A percentile compares a stretch with the other conserved stretches of the same genome.
Conservation (phyloP, 2,329 filamentous ascomycete genomes). For the Stachybotrys elegans region DNA sequence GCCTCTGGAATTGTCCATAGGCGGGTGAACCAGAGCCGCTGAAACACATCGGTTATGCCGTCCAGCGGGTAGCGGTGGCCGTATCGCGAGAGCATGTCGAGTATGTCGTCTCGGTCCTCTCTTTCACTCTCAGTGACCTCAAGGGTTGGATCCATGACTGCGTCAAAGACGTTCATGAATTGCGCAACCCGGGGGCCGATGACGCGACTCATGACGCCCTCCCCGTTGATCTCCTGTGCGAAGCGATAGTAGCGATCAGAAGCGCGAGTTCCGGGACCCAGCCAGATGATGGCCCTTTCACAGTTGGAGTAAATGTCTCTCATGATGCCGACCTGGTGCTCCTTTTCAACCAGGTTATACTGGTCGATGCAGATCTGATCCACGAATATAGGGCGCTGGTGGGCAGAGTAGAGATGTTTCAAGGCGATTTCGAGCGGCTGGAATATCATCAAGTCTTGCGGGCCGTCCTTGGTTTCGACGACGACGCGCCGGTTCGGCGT, state of each 20-base stretch:
- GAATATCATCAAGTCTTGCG: constrained; percentile 16
- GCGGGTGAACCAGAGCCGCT: constrained; percentile 23
- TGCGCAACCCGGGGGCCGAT: constrained; percentile 16
- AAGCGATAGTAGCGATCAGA: constrained; percentile 17
- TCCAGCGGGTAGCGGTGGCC: constrained; percentile 18
- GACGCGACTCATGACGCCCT: constrained; percentile 16
- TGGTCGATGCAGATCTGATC: constrained; percentile 29
- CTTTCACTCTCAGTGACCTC: constrained; percentile 10
- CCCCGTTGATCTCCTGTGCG: constrained; percentile 9
- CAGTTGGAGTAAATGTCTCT: constrained; percentile 20
- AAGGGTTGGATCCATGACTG: constrained; percentile 18
- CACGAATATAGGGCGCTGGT: constrained; percentile 18
- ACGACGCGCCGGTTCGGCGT: constrained; percentile 18
- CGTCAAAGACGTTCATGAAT: constrained; percentile 21
- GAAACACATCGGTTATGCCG: constrained; percentile 20
- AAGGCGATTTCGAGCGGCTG: constrained; percentile 24
- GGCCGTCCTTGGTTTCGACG: constrained; percentile 12
- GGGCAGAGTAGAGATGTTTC: constrained; percentile 10
- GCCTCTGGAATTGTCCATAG: constrained; percentile 30
- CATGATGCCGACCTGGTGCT: constrained; percentile 23
- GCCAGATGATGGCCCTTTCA: constrained; percentile 19
- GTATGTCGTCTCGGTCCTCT: constrained; percentile 21
- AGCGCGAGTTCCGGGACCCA: constrained; percentile 15
- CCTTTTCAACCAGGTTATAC: constrained; percentile 15
- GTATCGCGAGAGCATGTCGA: constrained; percentile 15